phyloP scores from a whole-genome alignment of 164 flowering plant species.

The Dillenia turbinata region DNA sequence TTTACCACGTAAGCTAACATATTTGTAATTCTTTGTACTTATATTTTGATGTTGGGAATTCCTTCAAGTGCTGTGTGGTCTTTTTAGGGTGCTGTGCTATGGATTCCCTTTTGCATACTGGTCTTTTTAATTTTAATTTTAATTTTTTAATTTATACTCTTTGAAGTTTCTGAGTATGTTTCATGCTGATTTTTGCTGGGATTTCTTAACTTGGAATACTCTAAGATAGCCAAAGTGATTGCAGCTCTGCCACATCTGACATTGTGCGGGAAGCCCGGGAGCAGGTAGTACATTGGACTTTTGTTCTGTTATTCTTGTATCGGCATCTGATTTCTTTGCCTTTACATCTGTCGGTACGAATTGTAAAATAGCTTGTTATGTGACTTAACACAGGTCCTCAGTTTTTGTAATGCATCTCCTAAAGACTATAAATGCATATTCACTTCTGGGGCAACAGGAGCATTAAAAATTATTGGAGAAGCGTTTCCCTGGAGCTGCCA shows the following conservation, averaged over 20 bases:
- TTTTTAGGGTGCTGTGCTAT: too few relatives aligned
- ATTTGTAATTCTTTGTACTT: too few relatives aligned
- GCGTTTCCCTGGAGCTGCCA: conserved; percentile 83
- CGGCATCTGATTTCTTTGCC: too few relatives aligned
- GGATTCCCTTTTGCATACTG: too few relatives aligned
- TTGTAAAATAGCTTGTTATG: not conserved
- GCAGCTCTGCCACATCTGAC: conserved; percentile 53
- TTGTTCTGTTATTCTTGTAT: too few relatives aligned
- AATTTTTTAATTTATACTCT: too few relatives aligned
- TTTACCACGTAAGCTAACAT: too few relatives aligned
- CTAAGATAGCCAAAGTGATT: conserved; percentile 84
- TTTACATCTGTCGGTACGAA: too few relatives aligned
- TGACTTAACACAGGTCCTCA: conserved; percentile 53
- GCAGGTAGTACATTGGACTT: conserved; percentile 37
- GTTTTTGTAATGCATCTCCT: conserved; percentile 76
- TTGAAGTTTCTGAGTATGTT: too few relatives aligned
- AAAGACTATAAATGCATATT: conserved; percentile 85
- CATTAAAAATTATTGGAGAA: conserved; percentile 87
- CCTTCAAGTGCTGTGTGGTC: too few relatives aligned
- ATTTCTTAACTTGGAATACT: conserved; percentile 29
- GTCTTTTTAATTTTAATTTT: too few relatives aligned
- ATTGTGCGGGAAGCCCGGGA: conserved; percentile 61
- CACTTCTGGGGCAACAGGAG: conserved; percentile 95
- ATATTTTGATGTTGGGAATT: too few relatives aligned
- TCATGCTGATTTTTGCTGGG: not conserved